These are phyloP conservation scores for Xylaria sp. DNA, from an alignment of 2,329 filamentous ascomycete genomes.

Conservation along the genomic window DNA sequence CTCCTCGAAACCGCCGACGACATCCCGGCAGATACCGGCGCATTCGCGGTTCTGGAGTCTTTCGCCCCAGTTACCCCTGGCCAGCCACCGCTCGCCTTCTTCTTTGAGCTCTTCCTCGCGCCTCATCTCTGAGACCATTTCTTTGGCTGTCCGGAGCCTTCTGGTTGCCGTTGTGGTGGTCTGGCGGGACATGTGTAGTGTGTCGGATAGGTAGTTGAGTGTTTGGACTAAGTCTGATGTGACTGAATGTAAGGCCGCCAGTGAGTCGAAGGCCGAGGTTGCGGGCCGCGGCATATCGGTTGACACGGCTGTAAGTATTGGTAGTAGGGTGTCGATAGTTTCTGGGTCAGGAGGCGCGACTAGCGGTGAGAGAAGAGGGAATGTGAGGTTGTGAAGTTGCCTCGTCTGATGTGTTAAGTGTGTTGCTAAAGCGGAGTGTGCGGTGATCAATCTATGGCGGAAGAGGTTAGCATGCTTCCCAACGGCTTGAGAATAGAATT, in stretches of 20 bases:
- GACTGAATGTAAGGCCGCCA: conserved; percentile 74
- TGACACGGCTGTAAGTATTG: conserved; percentile 71
- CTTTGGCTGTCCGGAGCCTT: conserved; percentile 81
- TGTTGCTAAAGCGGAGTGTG: conserved; percentile 77
- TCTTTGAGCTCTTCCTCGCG: conserved; percentile 84
- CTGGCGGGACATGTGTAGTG: conserved; percentile 92
- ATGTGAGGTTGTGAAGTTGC: conserved; percentile 77
- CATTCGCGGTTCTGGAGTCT: conserved; percentile 81
- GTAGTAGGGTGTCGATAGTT: conserved; percentile 74
- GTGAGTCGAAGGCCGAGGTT: conserved; percentile 70
- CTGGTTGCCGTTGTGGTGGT: conserved; percentile 83
- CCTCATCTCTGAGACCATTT: conserved; percentile 85
- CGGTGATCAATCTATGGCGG: conserved; percentile 73
- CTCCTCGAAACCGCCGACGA: conserved; percentile 91
- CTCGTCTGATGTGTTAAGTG: conserved; percentile 81
- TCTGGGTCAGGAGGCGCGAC: conserved; percentile 70
- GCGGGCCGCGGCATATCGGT: conserved; percentile 73
- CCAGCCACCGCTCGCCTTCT: conserved; percentile 83
- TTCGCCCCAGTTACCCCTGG: conserved; percentile 83
- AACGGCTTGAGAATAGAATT: conserved; percentile 4
- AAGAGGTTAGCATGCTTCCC: conserved; percentile 25
- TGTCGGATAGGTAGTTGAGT: conserved; percentile 87
- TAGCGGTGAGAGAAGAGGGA: conserved; percentile 75
- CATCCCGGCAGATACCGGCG: conserved; percentile 83
- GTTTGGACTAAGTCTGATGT: conserved; percentile 80